These are phyloP conservation scores for Gentiana straminea DNA, from an alignment of 257 asterid species.

Conservation along the genomic window DNA sequence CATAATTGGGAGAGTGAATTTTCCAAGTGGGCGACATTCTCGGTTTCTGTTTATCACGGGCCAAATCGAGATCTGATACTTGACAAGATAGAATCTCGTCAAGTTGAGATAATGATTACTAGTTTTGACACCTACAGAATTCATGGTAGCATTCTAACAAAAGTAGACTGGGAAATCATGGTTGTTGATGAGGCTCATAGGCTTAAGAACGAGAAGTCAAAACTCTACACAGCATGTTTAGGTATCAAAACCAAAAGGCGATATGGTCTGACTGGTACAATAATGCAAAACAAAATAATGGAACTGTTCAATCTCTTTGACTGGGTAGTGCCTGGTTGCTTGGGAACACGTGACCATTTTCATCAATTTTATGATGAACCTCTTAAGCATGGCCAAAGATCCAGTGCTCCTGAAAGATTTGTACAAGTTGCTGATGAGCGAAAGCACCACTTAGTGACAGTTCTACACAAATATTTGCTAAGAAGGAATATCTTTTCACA, in stretches of 20 bases:
- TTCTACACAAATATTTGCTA: slow-evolving; percentile 60
- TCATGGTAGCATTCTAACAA: slow-evolving; percentile 54
- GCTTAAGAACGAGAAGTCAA: slow-evolving; percentile 91
- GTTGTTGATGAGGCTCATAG: slow-evolving; percentile 85
- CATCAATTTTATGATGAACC: slow-evolving; percentile 94
- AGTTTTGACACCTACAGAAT: slow-evolving; percentile 92
- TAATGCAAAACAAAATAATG: slow-evolving; percentile 92
- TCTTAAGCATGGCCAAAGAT: slow-evolving; percentile 91
- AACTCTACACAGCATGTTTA: slow-evolving; percentile 61
- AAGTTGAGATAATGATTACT: slow-evolving; percentile 66
- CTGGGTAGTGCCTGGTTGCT: slow-evolving; percentile 72
- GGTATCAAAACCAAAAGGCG: slow-evolving; percentile 64
- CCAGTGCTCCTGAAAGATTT: slow-evolving; percentile 74
- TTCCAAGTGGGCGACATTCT: slow-evolving; percentile 79
- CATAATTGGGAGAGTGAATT: slow-evolving; percentile 91
- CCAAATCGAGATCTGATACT: slow-evolving; percentile 68
- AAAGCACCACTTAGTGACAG: slow-evolving; percentile 66
- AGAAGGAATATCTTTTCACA: too few relatives aligned
- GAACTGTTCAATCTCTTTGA: slow-evolving; percentile 84
- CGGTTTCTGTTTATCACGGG: slow-evolving; percentile 75
- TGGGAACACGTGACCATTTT: slow-evolving; percentile 91
- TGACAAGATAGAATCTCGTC: slow-evolving; percentile 49
- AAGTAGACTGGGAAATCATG: slow-evolving; percentile 71
- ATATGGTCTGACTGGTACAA: slow-evolving; percentile 93
- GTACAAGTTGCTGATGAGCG: slow-evolving; percentile 71